Conservation (phyloP, 1,284 basidiomycete species). For the Volvariella volvacea region DNA sequence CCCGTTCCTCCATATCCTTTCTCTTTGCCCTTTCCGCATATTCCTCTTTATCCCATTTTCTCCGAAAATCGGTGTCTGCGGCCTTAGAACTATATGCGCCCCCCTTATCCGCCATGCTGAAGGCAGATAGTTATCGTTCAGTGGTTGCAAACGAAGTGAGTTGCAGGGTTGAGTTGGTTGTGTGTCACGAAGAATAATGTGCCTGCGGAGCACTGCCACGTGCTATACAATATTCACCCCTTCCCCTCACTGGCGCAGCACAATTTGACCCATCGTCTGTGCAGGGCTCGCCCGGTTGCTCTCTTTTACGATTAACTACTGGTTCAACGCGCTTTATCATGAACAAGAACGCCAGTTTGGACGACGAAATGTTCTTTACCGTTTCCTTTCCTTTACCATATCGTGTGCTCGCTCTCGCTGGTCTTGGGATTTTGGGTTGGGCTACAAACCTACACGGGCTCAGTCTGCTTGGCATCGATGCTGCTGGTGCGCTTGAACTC, state of each 20-base stretch:
- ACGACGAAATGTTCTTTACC: slow-evolving; percentile 39
- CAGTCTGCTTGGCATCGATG: slow-evolving; percentile 69
- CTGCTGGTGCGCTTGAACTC: slow-evolving; percentile 60
- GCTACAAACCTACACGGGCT: slow-evolving; percentile 86
- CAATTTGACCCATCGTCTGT: too few relatives aligned
- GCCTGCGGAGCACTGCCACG: neutral
- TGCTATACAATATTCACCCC: neutral
- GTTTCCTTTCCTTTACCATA: slow-evolving; percentile 75
- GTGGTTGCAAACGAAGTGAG: slow-evolving; percentile 2
- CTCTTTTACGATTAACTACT: slow-evolving; percentile 15
- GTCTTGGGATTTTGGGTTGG: slow-evolving; percentile 72
- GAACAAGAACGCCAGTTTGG: slow-evolving; percentile 15
- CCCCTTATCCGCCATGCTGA: slow-evolving; percentile 51
- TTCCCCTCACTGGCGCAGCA: too few relatives aligned
- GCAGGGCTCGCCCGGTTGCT: neutral
- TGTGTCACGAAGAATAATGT: slow-evolving; percentile 1
- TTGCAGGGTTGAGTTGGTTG: slow-evolving; percentile 4
- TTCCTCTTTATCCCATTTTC: slow-evolving; percentile 86
- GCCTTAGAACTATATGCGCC: slow-evolving; percentile 60
- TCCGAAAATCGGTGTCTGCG: slow-evolving; percentile 69
- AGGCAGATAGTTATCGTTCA: slow-evolving; percentile 3
- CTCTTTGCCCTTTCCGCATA: slow-evolving; percentile 72
- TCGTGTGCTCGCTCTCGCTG: slow-evolving; percentile 68
- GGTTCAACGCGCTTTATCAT: neutral
- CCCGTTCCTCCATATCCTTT: slow-evolving; percentile 70